Conservation (phyloP, 208 protist genomes). For the Crithidia acanthocephali region DNA sequence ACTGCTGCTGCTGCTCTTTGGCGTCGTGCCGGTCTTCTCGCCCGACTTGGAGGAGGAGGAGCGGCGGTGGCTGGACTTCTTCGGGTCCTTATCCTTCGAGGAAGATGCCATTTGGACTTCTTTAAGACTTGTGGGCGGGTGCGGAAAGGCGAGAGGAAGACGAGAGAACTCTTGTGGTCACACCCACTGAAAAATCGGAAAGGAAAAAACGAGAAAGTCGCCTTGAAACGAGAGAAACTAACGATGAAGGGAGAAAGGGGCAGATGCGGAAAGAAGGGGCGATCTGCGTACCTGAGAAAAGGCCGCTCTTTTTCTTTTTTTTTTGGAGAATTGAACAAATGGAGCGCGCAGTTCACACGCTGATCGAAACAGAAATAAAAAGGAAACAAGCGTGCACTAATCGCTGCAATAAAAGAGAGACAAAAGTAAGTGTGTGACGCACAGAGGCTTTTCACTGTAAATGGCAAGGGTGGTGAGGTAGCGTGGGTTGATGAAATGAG, state of each 20-base stretch:
- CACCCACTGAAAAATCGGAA: neutral
- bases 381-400: neutral
- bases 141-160: conserved; percentile 1
- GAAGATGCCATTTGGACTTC: conserved; percentile 18
- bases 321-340: no score
- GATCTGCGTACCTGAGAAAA: no score
- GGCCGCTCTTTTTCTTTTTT: no score
- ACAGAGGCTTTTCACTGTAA: conserved; percentile 4
- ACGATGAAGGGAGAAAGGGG: conserved; percentile 9
- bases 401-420: neutral
- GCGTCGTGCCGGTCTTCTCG: conserved; percentile 4
- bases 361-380: no score
- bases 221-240: conserved; percentile 11
- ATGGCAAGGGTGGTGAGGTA: no score
- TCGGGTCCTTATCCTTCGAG: conserved; percentile 12
- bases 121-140: neutral
- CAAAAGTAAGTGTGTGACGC: conserved; percentile 13
- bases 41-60: conserved; percentile 18
- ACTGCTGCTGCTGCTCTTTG: conserved; percentile 3
- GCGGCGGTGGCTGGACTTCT: conserved; percentile 27
- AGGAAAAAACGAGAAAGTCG: conserved; percentile 12
- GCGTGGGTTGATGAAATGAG: no score
- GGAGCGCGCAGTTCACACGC: no score
- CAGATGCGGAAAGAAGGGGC: neutral
- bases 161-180: neutral